Base-by-base conservation (phyloP, 345 rosid species). In the Aegle marmelos region DNA sequence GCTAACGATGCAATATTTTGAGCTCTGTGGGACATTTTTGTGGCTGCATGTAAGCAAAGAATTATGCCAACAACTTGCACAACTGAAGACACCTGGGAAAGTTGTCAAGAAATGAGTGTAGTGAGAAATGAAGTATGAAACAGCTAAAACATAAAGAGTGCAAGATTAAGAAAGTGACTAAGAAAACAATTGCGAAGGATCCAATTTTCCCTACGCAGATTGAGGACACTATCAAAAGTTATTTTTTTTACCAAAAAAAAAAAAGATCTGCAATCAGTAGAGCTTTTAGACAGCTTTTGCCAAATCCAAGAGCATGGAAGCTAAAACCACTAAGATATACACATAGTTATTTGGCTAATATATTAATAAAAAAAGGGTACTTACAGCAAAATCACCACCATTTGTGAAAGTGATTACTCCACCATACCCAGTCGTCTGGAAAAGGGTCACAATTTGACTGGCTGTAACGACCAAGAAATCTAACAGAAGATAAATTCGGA, bases 341-440 rank as follows among this genome's bases (percentile, higher is more conserved):
- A 58, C 7, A 61, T 11, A 57, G 33, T 34, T 70, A 24, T 62
- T 45, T 17, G 34, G 31, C 56, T 10, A 54, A 9, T 50, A 50
- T 1, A 54, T 2, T 41, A 57, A 77, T 68, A 74, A 69, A 70
- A 17, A 63, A 61, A 62, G 14, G 56, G 16, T 11, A 85, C 94
- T 89, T 80, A 95, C 98, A 4, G 97, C 98, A 83, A 95, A 93
- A 82, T 95, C 98, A 19, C 98, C 95, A 11, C 97, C 91, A 76
- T 95, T 93, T 5, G 89, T 79, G 67, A 89, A 78, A 5, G 94
- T 91, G 45, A 95, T 85, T 5, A 75, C 71, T 21, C 98, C 98
- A 0, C 89, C 48, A 73, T 95, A 91, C 6, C 85, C 91, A 2
- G 97, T 95, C 13, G 92, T 91, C 84, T 88, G 95, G 82, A 95